Conservation (phyloP, 768 basidiomycete species). For the Suillus fuscotomentosus region DNA sequence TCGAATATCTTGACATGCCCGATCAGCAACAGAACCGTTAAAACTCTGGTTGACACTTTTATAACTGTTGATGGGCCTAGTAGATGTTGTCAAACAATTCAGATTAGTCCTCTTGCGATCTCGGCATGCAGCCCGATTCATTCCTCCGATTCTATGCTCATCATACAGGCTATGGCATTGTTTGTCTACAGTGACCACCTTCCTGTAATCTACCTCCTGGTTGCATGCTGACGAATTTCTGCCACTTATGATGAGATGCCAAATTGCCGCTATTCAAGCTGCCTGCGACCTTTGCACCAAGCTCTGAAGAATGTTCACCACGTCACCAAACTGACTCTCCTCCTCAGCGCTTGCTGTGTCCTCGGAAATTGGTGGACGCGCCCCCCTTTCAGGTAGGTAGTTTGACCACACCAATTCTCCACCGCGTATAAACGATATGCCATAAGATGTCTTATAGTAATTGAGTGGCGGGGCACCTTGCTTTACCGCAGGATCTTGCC, state of each 20-base stretch:
- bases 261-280: slow-evolving; percentile 1
- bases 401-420: slow-evolving; percentile 2
- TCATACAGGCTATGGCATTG: not conserved
- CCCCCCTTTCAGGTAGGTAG: slow-evolving; percentile 54
- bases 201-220: not conserved
- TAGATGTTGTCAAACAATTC: not conserved
- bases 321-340: slow-evolving; percentile 65
- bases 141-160: not conserved
- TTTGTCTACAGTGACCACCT: not conserved
- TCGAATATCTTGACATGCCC: not conserved
- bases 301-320: slow-evolving; percentile 63
- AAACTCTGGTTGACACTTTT: not conserved
- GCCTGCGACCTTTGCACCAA: slow-evolving; percentile 27
- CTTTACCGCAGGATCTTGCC: not conserved
- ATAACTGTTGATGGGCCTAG: not conserved
- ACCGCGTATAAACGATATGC: not conserved
- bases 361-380: slow-evolving; percentile 30
- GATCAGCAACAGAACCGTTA: not conserved
- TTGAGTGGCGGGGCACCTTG: slow-evolving; percentile 1
- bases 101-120: not conserved
- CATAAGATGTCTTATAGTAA: not conserved
- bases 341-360: slow-evolving; percentile 57
- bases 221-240: not conserved
- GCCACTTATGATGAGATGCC: not conserved
- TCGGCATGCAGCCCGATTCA: not conserved